Percentiles rank a stretch among this genome's conserved stretches.
These are phyloP conservation scores for Tuber melanosporum DNA, from an alignment of 495 filamentous ascomycete species.

Conservation along the genomic window DNA sequence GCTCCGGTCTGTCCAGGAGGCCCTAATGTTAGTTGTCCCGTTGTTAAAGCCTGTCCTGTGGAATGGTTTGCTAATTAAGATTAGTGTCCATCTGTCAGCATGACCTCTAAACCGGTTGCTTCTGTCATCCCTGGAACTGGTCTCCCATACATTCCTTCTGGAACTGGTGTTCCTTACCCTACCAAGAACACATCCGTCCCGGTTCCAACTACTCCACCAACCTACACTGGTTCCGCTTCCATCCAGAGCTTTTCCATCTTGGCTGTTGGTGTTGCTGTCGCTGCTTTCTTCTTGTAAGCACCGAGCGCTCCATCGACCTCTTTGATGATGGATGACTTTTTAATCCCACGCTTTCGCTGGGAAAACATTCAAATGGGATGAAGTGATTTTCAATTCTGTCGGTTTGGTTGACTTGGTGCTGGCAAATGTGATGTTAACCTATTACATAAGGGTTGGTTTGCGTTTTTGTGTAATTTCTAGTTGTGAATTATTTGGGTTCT, in stretches of 20 bases:
- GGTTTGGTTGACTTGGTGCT: neutral
- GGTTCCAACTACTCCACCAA: slow-evolving; percentile 63
- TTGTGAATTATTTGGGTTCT: slow-evolving; percentile 3
- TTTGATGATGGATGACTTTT: slow-evolving; percentile 42
- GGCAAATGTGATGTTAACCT: neutral
- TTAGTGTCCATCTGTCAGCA: slow-evolving; percentile 15
- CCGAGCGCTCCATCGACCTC: slow-evolving; percentile 33
- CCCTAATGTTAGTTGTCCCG: neutral
- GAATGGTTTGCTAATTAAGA: neutral
- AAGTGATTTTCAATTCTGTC: neutral
- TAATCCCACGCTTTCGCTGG: slow-evolving; percentile 10
- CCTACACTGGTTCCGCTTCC: slow-evolving; percentile 30
- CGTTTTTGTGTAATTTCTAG: slow-evolving; percentile 1
- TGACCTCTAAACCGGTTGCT: slow-evolving; percentile 12
- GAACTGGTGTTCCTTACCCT: slow-evolving; percentile 34
- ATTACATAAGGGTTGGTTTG: slow-evolving; percentile 3
- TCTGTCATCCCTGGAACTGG: slow-evolving; percentile 37
- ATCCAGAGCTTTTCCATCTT: slow-evolving; percentile 36
- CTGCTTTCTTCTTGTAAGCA: slow-evolving; percentile 38
- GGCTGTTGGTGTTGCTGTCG: slow-evolving; percentile 35
- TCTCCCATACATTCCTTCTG: slow-evolving; percentile 30
- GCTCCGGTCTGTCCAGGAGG: neutral
- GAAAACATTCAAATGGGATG: neutral
- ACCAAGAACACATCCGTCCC: slow-evolving; percentile 68
- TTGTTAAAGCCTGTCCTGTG: neutral